Percentiles rank a stretch among this genome's conserved stretches.
These are phyloP conservation scores for Ophiostoma fasciatum DNA, from an alignment of 2,329 filamentous ascomycete genomes.

Conservation along the genomic window DNA sequence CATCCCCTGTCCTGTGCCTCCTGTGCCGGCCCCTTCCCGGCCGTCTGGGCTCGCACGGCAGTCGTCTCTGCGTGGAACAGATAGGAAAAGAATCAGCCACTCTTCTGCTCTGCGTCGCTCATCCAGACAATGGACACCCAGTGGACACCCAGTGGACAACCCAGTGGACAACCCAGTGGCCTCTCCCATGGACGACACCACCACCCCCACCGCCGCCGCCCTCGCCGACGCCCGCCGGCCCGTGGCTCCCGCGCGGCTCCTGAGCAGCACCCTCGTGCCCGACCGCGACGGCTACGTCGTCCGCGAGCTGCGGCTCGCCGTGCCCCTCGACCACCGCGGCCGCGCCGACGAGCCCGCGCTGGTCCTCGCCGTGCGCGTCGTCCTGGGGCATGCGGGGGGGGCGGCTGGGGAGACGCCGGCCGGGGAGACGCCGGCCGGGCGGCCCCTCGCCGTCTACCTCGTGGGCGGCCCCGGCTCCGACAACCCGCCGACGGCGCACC, in stretches of 20 bases:
- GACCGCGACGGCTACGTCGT: neutral
- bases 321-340: conserved; percentile 8
- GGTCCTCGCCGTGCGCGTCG: neutral
- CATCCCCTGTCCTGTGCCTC: too few relatives aligned
- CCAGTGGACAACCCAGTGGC: too few relatives aligned
- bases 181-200: too few relatives aligned
- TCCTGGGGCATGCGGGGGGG: neutral
- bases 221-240: neutral
- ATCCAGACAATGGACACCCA: too few relatives aligned
- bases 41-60: too few relatives aligned
- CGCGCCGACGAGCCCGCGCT: neutral
- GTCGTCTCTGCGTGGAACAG: too few relatives aligned
- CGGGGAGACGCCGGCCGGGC: too few relatives aligned
- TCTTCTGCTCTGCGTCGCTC: too few relatives aligned
- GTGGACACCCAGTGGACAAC: too few relatives aligned
- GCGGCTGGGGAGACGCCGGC: too few relatives aligned
- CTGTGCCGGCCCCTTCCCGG: too few relatives aligned
- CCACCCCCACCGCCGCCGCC: neutral
- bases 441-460: conserved; percentile 35
- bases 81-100: too few relatives aligned
- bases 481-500: conserved; percentile 11
- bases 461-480: conserved; percentile 56
- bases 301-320: conserved; percentile 4
- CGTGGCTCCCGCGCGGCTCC: neutral
- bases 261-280: neutral